Evolutionary conservation across 768 basidiomycete genomes (phyloP).

Genomic region (Saitozyma podzolica): DNA sequence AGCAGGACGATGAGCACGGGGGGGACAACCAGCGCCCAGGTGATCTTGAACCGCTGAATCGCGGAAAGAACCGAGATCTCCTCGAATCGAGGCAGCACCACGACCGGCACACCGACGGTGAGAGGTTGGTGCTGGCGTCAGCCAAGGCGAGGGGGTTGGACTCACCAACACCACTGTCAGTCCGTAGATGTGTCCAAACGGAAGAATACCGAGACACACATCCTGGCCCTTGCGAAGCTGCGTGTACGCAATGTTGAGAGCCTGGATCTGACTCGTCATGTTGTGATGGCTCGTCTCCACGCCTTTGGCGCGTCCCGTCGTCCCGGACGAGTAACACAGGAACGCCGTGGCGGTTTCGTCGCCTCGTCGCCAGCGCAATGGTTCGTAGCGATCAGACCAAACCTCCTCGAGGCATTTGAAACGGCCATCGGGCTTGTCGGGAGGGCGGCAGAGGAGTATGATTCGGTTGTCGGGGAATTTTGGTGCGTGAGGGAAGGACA

Average conservation of each 20-base stretch:
- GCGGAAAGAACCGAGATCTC: slow-evolving; percentile 66
- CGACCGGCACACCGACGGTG: slow-evolving; percentile 43
- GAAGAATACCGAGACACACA: slow-evolving; percentile 65
- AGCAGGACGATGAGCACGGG: slow-evolving; percentile 78
- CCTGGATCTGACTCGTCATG: slow-evolving; percentile 63
- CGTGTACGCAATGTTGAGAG: slow-evolving; percentile 58
- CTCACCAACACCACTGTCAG: slow-evolving; percentile 25
- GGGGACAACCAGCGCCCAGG: slow-evolving; percentile 57
- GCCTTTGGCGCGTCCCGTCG: slow-evolving; percentile 51
- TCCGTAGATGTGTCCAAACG: slow-evolving; percentile 61
- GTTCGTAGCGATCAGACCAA: slow-evolving; percentile 14
- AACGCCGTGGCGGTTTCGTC: slow-evolving; percentile 41
- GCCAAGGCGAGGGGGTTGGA: not conserved
- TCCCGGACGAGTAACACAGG: slow-evolving; percentile 52
- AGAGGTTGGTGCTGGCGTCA: slow-evolving; percentile 45
- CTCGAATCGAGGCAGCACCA: slow-evolving; percentile 66
- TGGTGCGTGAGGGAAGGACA: slow-evolving; percentile 52
- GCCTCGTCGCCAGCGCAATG: slow-evolving; percentile 13
- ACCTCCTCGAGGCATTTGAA: slow-evolving; percentile 27
- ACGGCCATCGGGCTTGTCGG: slow-evolving; percentile 9
- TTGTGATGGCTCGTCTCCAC: slow-evolving; percentile 59
- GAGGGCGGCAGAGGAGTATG: slow-evolving; percentile 58
- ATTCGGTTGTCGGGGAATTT: slow-evolving; percentile 58
- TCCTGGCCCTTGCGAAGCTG: slow-evolving; percentile 56
- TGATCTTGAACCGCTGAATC: slow-evolving; percentile 63